Percentiles rank a stretch among this genome's conserved stretches.
Evolutionary conservation across 805 yeast species (phyloP).

Genomic region (Wickerhamiella kazuoi): DNA sequence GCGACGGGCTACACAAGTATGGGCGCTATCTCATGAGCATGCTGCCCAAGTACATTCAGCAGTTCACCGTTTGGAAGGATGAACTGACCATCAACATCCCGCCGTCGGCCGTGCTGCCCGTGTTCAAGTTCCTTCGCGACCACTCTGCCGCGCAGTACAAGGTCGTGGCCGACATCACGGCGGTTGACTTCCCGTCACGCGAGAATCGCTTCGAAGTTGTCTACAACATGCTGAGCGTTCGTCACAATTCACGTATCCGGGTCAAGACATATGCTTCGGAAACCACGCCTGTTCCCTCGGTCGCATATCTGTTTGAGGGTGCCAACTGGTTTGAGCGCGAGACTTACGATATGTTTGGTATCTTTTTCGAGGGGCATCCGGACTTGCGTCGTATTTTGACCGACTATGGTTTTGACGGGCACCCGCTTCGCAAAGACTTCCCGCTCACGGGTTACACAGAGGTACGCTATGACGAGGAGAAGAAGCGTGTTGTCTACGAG

Average conservation of each 20-base stretch:
- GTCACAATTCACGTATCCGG: slow-evolving; percentile 73
- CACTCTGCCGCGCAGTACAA: slow-evolving; percentile 73
- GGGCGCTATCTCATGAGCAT: slow-evolving; percentile 64
- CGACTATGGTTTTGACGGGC: slow-evolving; percentile 85
- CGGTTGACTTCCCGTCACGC: slow-evolving; percentile 73
- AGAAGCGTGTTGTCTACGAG: slow-evolving; percentile 75
- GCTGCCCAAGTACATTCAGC: slow-evolving; percentile 67
- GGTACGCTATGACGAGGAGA: slow-evolving; percentile 78
- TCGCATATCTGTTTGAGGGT: slow-evolving; percentile 56
- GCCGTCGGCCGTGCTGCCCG: slow-evolving; percentile 60
- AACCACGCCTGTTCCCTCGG: slow-evolving; percentile 62
- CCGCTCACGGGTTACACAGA: slow-evolving; percentile 86
- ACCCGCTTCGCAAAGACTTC: slow-evolving; percentile 81
- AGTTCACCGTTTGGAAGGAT: slow-evolving; percentile 80
- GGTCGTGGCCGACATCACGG: slow-evolving; percentile 63
- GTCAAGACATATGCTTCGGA: slow-evolving; percentile 81
- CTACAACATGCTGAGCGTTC: slow-evolving; percentile 60
- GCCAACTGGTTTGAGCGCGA: slow-evolving; percentile 87
- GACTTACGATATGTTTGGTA: slow-evolving; percentile 72
- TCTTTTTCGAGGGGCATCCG: slow-evolving; percentile 77
- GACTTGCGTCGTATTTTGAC: slow-evolving; percentile 80
- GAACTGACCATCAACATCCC: slow-evolving; percentile 62
- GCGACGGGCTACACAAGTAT: slow-evolving; percentile 60
- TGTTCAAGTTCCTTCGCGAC: slow-evolving; percentile 48
- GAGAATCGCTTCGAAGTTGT: slow-evolving; percentile 75